Conservation (phyloP, 2,329 filamentous ascomycete genomes). For the Ramularia endophylla region DNA sequence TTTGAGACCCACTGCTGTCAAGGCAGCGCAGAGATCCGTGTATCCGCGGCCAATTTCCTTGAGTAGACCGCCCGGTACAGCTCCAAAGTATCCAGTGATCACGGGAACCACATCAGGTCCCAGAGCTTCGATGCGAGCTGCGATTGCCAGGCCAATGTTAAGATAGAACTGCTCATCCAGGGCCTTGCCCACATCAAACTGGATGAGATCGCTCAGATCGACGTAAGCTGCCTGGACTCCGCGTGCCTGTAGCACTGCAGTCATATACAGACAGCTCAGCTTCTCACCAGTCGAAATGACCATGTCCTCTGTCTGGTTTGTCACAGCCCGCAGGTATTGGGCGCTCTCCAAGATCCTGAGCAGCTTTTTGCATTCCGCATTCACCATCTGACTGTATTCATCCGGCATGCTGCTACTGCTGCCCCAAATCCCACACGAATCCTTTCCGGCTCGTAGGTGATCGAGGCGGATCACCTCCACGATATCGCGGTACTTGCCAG, state of each 20-base stretch:
- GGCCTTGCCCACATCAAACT: conserved; percentile 46
- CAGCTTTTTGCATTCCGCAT: conserved; percentile 73
- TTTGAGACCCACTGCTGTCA: conserved; percentile 81
- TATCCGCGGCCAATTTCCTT: conserved; percentile 92
- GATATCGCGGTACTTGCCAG: conserved; percentile 60
- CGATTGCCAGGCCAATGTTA: conserved; percentile 37
- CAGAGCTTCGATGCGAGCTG: conserved; percentile 37
- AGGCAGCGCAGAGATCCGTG: conserved; percentile 89
- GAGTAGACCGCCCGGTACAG: conserved; percentile 82
- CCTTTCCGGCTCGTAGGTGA: conserved; percentile 67
- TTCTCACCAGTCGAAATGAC: conserved; percentile 96
- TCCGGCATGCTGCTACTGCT: conserved; percentile 33
- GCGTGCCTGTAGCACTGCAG: conserved; percentile 71
- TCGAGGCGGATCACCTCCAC: conserved; percentile 78
- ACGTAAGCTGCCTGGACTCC: conserved; percentile 84
- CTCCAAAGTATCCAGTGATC: conserved; percentile 87
- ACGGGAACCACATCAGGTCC: conserved; percentile 44
- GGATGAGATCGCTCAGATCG: conserved; percentile 77
- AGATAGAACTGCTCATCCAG: conserved; percentile 44
- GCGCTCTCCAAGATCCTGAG: conserved; percentile 65
- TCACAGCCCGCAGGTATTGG: conserved; percentile 50
- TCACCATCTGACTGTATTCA: conserved; percentile 60
- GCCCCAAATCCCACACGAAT: conserved; percentile 26
- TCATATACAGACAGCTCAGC: conserved; percentile 87
- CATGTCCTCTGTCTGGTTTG: conserved; percentile 52